Evolutionary conservation across 257 asterid genomes (phyloP), one percentile per base, ranked within the genome.

Genomic region (Avicennia marina): DNA sequence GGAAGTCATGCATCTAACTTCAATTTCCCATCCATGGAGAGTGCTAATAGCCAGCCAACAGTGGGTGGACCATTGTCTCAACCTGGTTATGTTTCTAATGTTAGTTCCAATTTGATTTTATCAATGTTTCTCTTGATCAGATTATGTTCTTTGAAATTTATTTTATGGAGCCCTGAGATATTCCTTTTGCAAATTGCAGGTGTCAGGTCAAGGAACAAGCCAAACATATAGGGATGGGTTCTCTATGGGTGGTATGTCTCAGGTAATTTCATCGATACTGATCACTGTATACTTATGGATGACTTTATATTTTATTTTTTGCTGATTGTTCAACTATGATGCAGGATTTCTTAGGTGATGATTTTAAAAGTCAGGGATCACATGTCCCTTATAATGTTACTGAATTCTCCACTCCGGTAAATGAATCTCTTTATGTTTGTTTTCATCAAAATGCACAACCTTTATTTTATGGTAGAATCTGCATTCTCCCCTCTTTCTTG

Each of bases 351-450:
- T 70, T 91, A 63, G 87, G 86, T 1, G 96, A 88, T 58, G 98
- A 91, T 77, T 87, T 91, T 49, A 88, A 91, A 74, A 88, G 98
- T 67, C 98, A 91, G 79, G 98, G 94, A 54, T 86, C 97, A 29
- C 98, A 85, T 83, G 85, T 81, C 56, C 88, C 96, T 13, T 87
- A 87, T 63, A 83, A 74, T 77, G 95, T 80, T 69, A 64, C 89
- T 8, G 96, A 91, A 34, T 85, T 72, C 75, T 88, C 94, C 47
- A 88, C 95, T 21, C 95, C 87, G 98, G 98, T 88, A 62, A 29
- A 12, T 21, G 29, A 17, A 2, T 38, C 44, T 55, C 27, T 56
- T 17, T 52, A 32, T 54, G 25, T 31, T 17, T 25, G 10, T 63
- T 56, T 53, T 58, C 44, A 53, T 19, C 18, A 8, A 29, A 32